Evolutionary conservation across 2,329 filamentous ascomycete genomes (phyloP), one percentile per base, ranked within the genome.

Genomic region (Aspergillus eucalypticola): DNA sequence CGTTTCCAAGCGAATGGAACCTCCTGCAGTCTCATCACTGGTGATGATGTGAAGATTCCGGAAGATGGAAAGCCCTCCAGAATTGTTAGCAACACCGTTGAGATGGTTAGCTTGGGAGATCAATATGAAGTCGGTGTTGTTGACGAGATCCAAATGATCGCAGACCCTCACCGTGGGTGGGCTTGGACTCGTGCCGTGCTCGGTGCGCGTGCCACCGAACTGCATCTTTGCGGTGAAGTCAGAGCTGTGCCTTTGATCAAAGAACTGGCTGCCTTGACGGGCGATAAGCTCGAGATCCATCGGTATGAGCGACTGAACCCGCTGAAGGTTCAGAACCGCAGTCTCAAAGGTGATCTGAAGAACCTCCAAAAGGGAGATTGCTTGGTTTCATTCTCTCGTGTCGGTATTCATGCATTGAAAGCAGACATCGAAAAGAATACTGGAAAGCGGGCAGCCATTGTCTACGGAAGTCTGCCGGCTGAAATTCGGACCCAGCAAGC

Each of bases 61-160:
- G 80, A 87, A 51, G 79, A 83, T 8, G 80, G 87, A 54, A 76
- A 77, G 3, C 68, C 76, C 2, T 69, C 82, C 62, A 29, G 10
- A 11, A 88, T 96, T 70, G 84, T 84, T 59, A 94, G 92, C 71
- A 97, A 95, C 72, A 99, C 95, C 0, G 95, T 99, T 3, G 95
- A 99, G 75, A 99, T 99, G 89, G 83, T 88, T 23, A 84, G 84
- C 6, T 66, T 87, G 19, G 81, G 82, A 52, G 76, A 76, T 3
- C 73, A 75, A 2, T 86, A 91, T 29, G 94, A 98, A 44, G 93
- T 99, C 38, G 94, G 92, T 1, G 94, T 99, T 66, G 94, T 99
- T 64, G 95, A 99, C 72, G 95, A 99, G 79, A 98, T 99, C 59
- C 95, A 99, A 76, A 98, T 99, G 95, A 91, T 99, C 66, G 88